These are phyloP conservation scores for Periglandula ipomoeae DNA, from an alignment of 2,329 filamentous ascomycete genomes.

Conservation along the genomic window DNA sequence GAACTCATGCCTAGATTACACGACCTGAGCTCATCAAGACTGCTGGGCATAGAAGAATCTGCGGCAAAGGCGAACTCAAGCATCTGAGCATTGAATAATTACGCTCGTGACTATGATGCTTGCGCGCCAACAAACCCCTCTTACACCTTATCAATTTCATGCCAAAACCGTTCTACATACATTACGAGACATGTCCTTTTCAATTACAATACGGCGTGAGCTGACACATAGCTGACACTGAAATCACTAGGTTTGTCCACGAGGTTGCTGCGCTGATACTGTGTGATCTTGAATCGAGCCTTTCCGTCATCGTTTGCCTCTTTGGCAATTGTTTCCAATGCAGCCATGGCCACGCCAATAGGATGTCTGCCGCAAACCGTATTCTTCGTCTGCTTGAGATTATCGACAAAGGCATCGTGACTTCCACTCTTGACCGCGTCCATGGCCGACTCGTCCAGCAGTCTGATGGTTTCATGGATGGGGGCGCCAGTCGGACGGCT, in stretches of 20 bases:
- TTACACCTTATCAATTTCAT: too few relatives aligned
- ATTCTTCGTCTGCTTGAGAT: slow-evolving; percentile 66
- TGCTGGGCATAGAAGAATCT: too few relatives aligned
- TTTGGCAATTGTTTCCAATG: slow-evolving; percentile 55
- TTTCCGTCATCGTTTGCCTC: slow-evolving; percentile 30
- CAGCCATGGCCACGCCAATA: slow-evolving; percentile 87
- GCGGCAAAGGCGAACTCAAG: too few relatives aligned
- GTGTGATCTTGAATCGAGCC: slow-evolving; percentile 64
- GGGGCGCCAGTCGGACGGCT: slow-evolving; percentile 29
- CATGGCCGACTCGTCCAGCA: slow-evolving; percentile 75
- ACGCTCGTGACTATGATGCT: too few relatives aligned
- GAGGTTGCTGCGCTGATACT: slow-evolving; percentile 80
- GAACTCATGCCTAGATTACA: not conserved
- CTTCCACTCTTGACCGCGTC: slow-evolving; percentile 70
- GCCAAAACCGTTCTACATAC: too few relatives aligned
- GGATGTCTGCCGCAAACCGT: slow-evolving; percentile 93
- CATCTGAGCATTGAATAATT: too few relatives aligned
- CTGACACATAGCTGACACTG: slow-evolving; percentile 92
- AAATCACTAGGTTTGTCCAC: slow-evolving; percentile 60
- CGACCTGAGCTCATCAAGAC: too few relatives aligned
- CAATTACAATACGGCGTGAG: slow-evolving; percentile 65
- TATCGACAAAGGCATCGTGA: slow-evolving; percentile 60
- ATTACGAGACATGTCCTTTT: not conserved
- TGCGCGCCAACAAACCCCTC: too few relatives aligned
- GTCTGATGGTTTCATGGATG: slow-evolving; percentile 79